Evolutionary conservation across 2,329 filamentous ascomycete species (phyloP), one percentile per base, ranked within the genome.

Genomic region (Plenodomus biglobosus): DNA sequence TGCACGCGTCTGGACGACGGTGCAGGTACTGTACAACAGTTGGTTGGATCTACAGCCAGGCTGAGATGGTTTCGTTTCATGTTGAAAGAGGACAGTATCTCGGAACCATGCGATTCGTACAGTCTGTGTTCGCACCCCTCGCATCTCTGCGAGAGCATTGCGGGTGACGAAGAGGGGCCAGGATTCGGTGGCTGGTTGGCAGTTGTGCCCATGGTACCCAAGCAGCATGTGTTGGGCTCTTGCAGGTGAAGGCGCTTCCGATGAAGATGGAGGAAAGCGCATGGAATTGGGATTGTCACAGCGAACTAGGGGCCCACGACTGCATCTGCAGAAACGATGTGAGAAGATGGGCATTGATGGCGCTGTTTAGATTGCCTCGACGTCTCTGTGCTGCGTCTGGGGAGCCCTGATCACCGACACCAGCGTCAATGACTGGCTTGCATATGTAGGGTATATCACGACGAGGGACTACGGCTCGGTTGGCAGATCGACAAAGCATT

Each of bases 401-500:
- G 22, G 22, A 24, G 22, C 22, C n/a, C 10, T 24, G 22, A 24
- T 24, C 22, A 24, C 22, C 22, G 10, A 24, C 22, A 24, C 22
- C 22, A 24, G 22, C 22, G 22, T 24, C 22, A 10, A 24, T 24
- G 10, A 5, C 5, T 24, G 22, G 22, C 22, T 24, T 10, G 22
- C 22, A 24, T 24, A 24, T 10, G 10, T 24, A 24, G 22, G 13
- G 51, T 45, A 53, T 51, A 50, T 49, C 42, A 53, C 53, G 53
- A 56, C 62, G 44, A 53, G 45, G 49, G 47, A 50, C 43, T 18
- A 48, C 21, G 42, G 48, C 40, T 41, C 48, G 55, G 48, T 46
- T 60, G 53, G 58, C 52, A 48, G 63, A 64, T 68, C 61, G 57
- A 58, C 61, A 41, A 53, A 15, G 61, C 63, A 61, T 59, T 55